Percentiles rank a stretch among this genome's conserved stretches.
These are phyloP conservation scores for Helotiales sp. DNA, from an alignment of 2,329 filamentous ascomycete genomes.

Conservation along the genomic window DNA sequence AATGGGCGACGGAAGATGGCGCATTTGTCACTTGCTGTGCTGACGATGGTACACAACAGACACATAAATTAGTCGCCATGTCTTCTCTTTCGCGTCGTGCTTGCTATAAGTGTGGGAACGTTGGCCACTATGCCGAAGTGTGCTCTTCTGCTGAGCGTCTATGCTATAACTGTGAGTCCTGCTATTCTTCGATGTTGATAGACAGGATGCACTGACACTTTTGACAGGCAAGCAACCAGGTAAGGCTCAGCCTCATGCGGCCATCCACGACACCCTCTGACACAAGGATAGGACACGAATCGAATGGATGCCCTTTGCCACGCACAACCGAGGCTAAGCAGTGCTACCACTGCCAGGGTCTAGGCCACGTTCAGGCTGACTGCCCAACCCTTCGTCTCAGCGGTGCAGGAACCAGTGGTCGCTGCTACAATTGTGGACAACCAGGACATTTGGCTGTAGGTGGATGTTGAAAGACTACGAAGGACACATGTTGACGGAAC, in stretches of 20 bases:
- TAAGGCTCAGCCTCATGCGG: constrained; percentile 37
- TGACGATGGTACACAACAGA: constrained; percentile 38
- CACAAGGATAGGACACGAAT: constrained; percentile 74
- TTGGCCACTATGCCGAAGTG: constrained; percentile 82
- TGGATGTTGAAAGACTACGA: constrained; percentile 25
- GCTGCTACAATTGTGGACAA: constrained; percentile 96
- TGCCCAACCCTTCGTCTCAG: constrained; percentile 94
- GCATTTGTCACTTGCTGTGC: constrained; percentile 38
- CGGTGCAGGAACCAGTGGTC: constrained; percentile 76
- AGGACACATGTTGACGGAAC: constrained; percentile 21
- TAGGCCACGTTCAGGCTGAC: constrained; percentile 97
- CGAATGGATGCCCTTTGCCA: constrained; percentile 93
- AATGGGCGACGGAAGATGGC: constrained; percentile 34
- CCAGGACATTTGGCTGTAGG: constrained; percentile 86
- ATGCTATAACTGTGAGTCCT: constrained; percentile 92
- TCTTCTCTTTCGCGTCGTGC: constrained; percentile 79
- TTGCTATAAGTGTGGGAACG: constrained; percentile 73
- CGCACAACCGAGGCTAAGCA: constrained; percentile 98
- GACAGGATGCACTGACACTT: constrained; percentile 12
- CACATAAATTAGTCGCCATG: constrained; percentile 51
- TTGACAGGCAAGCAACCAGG: constrained; percentile 75
- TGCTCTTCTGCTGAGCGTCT: constrained; percentile 97
- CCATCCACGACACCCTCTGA: constrained; percentile 17
- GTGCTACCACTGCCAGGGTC: constrained; percentile 99
- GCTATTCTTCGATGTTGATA: background rate